Base-by-base conservation (phyloP, 192 early-diverging fungal species). In the Gigaspora rosea region DNA sequence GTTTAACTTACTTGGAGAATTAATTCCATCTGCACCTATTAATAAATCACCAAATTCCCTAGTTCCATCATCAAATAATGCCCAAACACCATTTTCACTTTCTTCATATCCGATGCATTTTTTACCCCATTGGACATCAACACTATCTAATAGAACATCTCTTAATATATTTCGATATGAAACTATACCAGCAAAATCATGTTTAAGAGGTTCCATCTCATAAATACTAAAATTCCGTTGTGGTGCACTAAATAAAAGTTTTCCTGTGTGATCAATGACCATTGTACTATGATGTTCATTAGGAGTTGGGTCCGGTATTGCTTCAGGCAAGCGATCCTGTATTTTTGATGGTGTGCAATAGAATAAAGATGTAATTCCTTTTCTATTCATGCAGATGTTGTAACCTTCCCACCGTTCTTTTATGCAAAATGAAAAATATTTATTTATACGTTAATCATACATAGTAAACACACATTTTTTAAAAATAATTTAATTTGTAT, bases 11-110 rank as follows among this genome's bases (percentile, higher is more conserved):
- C 70, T 22, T 54, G 52, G 15, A 12, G 70, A 71, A 71, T 71
- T 27, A 41, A 71, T 46, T 51, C 70, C 70, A 56, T 71, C 70
- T 4, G 49, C 33, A 54, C 70, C 70, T 8, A 71, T 54, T 20
- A 71, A 41, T 8, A 71, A 18, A 32, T 71, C 70, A 13, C 70
- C 70, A 15, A 20, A 27, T 18, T 51, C 70, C 20, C n/a, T 56
- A 12, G 70, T 71, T 54, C 51, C 70, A 33, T 71, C 70, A 22
- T 51, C 48, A 71, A 71, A 71, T 18, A 32, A 52, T n/a, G 52
- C 48, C 70, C 70, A 54, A 56, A 71, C 51, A 16, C 50, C 48
- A 56, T 71, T 13, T 18, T 36, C 51, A 54, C 4, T 13, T 71
- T 54, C 50, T 27, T 71, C 70, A 22, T 71, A 71, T 56, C 70